Evolutionary conservation across 768 basidiomycete genomes (phyloP), one percentile per base, ranked within the genome.

Genomic region (Collybia nuda): DNA sequence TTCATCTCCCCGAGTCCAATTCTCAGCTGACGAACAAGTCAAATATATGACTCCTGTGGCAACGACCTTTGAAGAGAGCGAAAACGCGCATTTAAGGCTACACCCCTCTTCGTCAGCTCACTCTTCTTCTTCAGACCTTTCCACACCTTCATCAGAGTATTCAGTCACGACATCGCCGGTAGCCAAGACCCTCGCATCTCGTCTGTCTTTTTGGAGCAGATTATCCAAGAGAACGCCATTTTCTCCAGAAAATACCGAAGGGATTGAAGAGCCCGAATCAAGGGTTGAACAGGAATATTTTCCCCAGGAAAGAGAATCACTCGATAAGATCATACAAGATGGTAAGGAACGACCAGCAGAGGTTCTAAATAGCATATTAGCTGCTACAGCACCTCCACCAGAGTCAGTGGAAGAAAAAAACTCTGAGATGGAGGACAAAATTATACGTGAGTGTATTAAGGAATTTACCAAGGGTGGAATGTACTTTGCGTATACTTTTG

Each of bases 401-500:
- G 64, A 63, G 1, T 80, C 85, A 0, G 55, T 68, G 5, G 88
- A 88, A 68, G 86, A 90, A 61, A 81, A 75, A 59, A 79, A 87
- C 56, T 74, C 77, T 2, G 88, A 94, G 58, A 69, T 97, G 7
- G 94, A 97, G 59, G 77, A 79, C 24, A 93, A 93, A 67, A 86
- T 96, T 40, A 69, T 96, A 9, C 74, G 84, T 19, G 90, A 95
- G 66, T 85, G 84, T 47, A 75, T 92, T 24, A 77, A 81, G 47
- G 86, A 91, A 58, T 92, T 84, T 60, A 75, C 80, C 12, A 90
- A 86, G 58, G 93, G 92, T 9, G 87, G 84, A 40, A 96, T 97
- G 90, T 94, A 88, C 67, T 96, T 92, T 63, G 78, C 91, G 0
- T 88, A 92, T 65, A 84, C 79, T 51, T 93, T 93, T 57, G 94